Conservation (phyloP, 306 rosid species). For the Lathyrus tuberosus region DNA sequence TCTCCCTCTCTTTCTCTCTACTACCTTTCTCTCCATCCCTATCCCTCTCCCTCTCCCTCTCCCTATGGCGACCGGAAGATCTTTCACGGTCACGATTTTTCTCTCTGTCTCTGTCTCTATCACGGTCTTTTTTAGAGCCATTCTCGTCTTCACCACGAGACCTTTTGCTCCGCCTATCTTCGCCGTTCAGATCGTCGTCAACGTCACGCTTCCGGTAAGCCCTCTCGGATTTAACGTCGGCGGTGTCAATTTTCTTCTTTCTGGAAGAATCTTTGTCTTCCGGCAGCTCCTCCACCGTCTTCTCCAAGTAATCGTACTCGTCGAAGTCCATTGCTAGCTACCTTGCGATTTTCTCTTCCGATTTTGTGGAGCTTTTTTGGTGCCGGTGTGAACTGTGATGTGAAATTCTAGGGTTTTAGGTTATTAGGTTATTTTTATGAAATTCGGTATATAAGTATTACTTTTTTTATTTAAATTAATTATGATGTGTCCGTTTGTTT, state of each 20-base stretch:
- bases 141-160: conserved; percentile 70
- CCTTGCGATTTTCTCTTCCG: not conserved
- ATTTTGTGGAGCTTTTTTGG: not conserved
- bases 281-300: conserved; percentile 76
- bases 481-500: too few species aligned
- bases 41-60: conserved; percentile 58
- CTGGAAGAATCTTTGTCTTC: conserved; percentile 63
- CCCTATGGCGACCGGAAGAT: conserved; percentile 54
- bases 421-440: conserved; percentile 8
- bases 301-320: conserved; percentile 97
- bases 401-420: conserved; percentile 51
- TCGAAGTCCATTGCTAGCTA: conserved; percentile 74
- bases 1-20: conserved; percentile 37
- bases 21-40: conserved; percentile 38
- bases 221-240: conserved; percentile 58
- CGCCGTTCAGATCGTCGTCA: conserved; percentile 58
- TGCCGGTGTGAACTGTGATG: conserved; percentile 2
- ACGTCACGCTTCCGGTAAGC: conserved; percentile 73
- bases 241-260: conserved; percentile 46
- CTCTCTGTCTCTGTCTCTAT: conserved; percentile 43
- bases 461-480: not conserved
- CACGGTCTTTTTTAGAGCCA: conserved; percentile 61
- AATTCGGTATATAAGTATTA: not conserved
- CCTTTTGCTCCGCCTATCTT: conserved; percentile 61
- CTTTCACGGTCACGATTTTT: conserved; percentile 36